Conservation (phyloP, 345 rosid genomes). For the Corchorus olitorius region DNA sequence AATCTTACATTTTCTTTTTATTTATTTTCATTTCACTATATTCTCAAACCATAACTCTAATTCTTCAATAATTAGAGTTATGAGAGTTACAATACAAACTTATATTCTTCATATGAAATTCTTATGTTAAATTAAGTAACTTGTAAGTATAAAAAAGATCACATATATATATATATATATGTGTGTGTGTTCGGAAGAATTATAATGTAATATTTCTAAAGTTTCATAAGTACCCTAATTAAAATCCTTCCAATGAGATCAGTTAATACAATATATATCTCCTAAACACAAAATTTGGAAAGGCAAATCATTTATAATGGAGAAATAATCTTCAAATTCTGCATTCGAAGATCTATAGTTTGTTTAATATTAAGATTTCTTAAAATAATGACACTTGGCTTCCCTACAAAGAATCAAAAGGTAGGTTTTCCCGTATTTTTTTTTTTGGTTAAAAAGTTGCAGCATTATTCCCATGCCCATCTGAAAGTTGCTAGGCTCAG, state of each 20-base stretch:
- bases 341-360: conserved; percentile 19
- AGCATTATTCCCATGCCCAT: not conserved
- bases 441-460: not conserved
- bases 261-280: not conserved
- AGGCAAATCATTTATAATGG: not conserved
- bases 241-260: too few species aligned
- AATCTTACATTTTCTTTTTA: not conserved
- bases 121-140: too few species aligned
- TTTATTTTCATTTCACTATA: not conserved
- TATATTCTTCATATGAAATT: too few species aligned
- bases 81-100: too few species aligned
- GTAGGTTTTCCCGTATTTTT: not conserved
- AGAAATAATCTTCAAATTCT: not conserved
- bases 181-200: too few species aligned
- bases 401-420: conserved; percentile 26
- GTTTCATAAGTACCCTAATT: too few species aligned
- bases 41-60: not conserved
- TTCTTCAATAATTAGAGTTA: too few species aligned
- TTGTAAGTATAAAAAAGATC: too few species aligned
- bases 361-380: conserved; percentile 21
- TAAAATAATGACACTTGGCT: conserved; percentile 27
- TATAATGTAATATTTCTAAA: too few species aligned
- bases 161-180: too few species aligned
- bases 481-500: not conserved
- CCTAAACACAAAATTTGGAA: not conserved